A percentile compares a stretch with the other conserved stretches of the same genome.
phyloP scores from a whole-genome alignment of 2,329 filamentous ascomycete species.

The Monilinia polystroma region DNA sequence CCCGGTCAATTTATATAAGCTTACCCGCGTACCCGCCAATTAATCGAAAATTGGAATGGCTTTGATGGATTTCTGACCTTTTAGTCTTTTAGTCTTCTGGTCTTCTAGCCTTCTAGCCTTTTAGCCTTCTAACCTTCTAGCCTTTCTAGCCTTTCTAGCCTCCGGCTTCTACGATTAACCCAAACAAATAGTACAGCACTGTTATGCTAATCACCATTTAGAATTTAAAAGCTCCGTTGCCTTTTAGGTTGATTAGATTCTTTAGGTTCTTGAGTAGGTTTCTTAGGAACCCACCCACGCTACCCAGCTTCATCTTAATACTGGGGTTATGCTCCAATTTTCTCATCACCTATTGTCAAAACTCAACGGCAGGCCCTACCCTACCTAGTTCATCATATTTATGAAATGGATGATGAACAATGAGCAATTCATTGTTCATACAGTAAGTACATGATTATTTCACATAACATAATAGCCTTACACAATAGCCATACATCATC shows the following conservation, averaged over 20 bases:
- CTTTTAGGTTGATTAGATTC: not conserved
- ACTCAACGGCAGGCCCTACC: conserved; percentile 14
- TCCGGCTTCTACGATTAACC: not conserved
- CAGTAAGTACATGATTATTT: not conserved
- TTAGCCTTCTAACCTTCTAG: not conserved
- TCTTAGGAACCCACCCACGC: not conserved
- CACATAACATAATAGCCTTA: not conserved
- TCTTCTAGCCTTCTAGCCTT: too few relatives aligned
- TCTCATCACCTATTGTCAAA: not conserved
- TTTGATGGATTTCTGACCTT: conserved; percentile 1
- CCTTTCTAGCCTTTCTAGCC: not conserved
- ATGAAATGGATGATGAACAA: conserved; percentile 3
- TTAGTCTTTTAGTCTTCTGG: not conserved
- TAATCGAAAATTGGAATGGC: conserved; percentile 9
- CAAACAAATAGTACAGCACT: not conserved
- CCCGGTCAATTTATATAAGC: conserved; percentile 1
- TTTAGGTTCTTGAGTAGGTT: not conserved
- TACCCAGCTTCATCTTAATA: not conserved
- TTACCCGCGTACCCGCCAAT: conserved; percentile 20
- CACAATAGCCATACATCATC: not conserved
- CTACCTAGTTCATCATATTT: conserved; percentile 14
- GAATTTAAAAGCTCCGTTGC: not conserved
- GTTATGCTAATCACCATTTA: not conserved
- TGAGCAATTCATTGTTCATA: conserved; percentile 1
- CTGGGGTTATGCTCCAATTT: conserved; percentile 1